Conservation (phyloP, 1,139 yeast species). For the Hyphopichia burtonii region DNA sequence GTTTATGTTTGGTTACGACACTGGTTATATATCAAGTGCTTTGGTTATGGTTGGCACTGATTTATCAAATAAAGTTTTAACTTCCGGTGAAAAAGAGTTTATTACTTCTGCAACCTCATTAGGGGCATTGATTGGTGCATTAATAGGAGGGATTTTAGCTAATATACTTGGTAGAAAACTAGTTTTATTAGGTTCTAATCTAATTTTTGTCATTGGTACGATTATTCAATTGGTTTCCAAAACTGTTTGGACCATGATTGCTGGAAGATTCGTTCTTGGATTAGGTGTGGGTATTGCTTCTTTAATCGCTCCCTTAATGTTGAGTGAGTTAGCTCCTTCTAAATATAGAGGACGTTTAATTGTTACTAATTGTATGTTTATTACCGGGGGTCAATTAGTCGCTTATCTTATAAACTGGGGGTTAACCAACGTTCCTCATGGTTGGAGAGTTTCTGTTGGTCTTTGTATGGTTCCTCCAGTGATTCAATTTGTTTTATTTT, state of each 20-base stretch:
- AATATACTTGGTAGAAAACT: conserved; percentile 81
- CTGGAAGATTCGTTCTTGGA: conserved; percentile 89
- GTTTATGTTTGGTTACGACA: conserved; percentile 94
- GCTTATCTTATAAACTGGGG: conserved; percentile 96
- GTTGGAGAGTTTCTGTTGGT: conserved; percentile 94
- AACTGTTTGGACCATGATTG: conserved; percentile 87
- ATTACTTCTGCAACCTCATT: conserved; percentile 94
- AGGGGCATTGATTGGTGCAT: conserved; percentile 82
- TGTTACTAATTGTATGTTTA: conserved; percentile 63
- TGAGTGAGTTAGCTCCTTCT: conserved; percentile 90
- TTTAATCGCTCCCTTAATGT: conserved; percentile 84
- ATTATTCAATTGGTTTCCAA: conserved; percentile 77
- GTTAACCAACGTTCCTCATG: conserved; percentile 65
- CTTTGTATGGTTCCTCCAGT: conserved; percentile 85
- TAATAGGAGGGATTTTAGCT: conserved; percentile 76
- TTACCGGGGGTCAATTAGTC: conserved; percentile 88
- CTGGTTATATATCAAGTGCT: conserved; percentile 93
- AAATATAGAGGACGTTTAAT: conserved; percentile 86
- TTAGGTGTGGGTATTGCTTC: conserved; percentile 96
- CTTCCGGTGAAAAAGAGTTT: conserved; percentile 79
- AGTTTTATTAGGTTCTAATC: conserved; percentile 74
- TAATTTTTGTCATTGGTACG: conserved; percentile 80
- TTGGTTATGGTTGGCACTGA: conserved; percentile 81
- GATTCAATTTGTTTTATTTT: conserved; percentile 70
- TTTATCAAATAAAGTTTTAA: conserved; percentile 49